Evolutionary conservation across 164 flowering plant species (phyloP).

Genomic region (Magnolia officinalis): DNA sequence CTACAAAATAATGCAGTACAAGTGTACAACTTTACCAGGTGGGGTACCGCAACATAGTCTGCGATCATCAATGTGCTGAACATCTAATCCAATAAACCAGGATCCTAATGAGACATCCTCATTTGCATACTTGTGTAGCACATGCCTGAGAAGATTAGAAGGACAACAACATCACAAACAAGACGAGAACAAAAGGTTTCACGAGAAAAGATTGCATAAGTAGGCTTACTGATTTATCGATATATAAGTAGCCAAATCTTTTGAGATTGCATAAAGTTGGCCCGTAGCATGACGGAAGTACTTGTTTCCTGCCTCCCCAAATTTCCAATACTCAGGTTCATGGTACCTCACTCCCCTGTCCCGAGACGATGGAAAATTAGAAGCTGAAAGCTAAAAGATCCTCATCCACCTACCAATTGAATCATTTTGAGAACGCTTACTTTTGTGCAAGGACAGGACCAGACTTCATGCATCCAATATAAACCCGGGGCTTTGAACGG

Average conservation of each 20-base stretch:
- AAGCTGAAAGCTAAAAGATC: background rate
- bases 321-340: slow-evolving; percentile 97
- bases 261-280: slow-evolving; percentile 87
- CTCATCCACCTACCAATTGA: background rate
- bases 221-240: slow-evolving; percentile 78
- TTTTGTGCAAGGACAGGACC: slow-evolving; percentile 93
- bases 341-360: slow-evolving; percentile 89
- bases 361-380: slow-evolving; percentile 9
- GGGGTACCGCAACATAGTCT: slow-evolving; percentile 92
- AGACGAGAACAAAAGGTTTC: slow-evolving; percentile 1
- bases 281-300: slow-evolving; percentile 99
- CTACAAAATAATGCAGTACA: background rate
- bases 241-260: slow-evolving; percentile 78
- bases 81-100: slow-evolving; percentile 96
- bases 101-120: slow-evolving; percentile 94
- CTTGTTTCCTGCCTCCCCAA: slow-evolving; percentile 90
- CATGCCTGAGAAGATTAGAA: slow-evolving; percentile 48
- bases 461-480: slow-evolving; percentile 98
- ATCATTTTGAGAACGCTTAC: slow-evolving; percentile 38
- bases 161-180: background rate
- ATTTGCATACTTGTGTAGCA: slow-evolving; percentile 81
- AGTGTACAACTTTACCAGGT: slow-evolving; percentile 50
- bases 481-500: slow-evolving; percentile 67
- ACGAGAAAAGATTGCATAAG: background rate
- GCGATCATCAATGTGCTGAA: slow-evolving; percentile 86